Base-by-base conservation (phyloP, 306 rosid species). In the Pyrus betulifolia region DNA sequence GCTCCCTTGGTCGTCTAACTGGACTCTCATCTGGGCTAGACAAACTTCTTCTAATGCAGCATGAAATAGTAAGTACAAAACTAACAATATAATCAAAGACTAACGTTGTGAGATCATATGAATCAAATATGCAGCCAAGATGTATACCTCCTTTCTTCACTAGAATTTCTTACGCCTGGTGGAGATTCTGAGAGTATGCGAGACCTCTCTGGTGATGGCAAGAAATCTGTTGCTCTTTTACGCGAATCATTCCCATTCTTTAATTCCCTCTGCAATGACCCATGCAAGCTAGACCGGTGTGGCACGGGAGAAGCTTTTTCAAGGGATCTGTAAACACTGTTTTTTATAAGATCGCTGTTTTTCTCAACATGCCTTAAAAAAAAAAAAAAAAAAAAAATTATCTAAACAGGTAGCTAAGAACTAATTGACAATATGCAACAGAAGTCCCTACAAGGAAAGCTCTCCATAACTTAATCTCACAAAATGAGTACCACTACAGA, bases 71-170 rank as follows among this genome's bases (percentile, higher is more conserved):
- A 74, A 9, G 42, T 21, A 60, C 51, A 59, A 76, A 69, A 62
- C 42, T 31, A 80, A 40, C 19, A 67, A 62, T 78, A 55, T 25
- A 35, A 44, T 55, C 11, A 70, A 38, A 79, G 55, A 80, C 25
- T 30, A 58, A 49, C 42, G 23, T 67, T 58, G 13, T 33, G 35
- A 22, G 13, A 59, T 49, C 7, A 44, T 3, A 13, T 11, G 66
- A 76, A 69, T 45, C 13, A 31, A 54, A 44, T 25, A 33, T 27
- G 28, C 71, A 72, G 11, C 60, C 54, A 65, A 78, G 65, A 81
- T 65, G 62, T 73, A 57, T 82, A 89, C 98, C 93, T 89, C 81
- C 86, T 80, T 71, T 85, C 87, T 73, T 76, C 90, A 68, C 82
- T 82, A 68, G 69, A 60, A 73, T 83, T 91, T 74, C 88, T 83